Percentiles rank a stretch among this genome's conserved stretches.
These are phyloP conservation scores for Leptosphaerulina australis DNA, from an alignment of 2,329 filamentous ascomycete genomes.

Conservation along the genomic window DNA sequence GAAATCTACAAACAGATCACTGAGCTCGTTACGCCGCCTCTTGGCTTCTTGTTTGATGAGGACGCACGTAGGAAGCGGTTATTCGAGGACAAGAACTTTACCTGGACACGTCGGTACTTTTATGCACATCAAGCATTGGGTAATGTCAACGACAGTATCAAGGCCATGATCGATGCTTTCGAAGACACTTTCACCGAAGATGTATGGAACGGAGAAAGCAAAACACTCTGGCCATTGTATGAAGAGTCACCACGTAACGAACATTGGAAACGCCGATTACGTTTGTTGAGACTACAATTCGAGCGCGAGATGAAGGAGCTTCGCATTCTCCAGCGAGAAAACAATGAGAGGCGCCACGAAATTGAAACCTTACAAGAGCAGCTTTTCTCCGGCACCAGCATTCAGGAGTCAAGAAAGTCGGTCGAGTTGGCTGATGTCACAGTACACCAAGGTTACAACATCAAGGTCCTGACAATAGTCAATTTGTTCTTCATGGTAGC, in stretches of 20 bases:
- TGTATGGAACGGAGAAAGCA: slow-evolving; percentile 63
- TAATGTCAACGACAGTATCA: slow-evolving; percentile 65
- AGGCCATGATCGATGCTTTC: slow-evolving; percentile 63
- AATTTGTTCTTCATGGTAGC: slow-evolving; percentile 63
- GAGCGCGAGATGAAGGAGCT: slow-evolving; percentile 60
- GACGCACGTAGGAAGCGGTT: slow-evolving; percentile 63
- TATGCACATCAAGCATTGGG: slow-evolving; percentile 67
- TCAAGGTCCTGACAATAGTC: slow-evolving; percentile 63
- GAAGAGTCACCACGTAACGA: slow-evolving; percentile 55
- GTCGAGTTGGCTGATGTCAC: slow-evolving; percentile 62
- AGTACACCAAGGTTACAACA: slow-evolving; percentile 65
- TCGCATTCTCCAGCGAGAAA: slow-evolving; percentile 56
- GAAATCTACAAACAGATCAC: slow-evolving; percentile 64
- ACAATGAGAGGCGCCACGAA: slow-evolving; percentile 61
- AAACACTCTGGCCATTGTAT: slow-evolving; percentile 62
- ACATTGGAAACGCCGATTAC: slow-evolving; percentile 59
- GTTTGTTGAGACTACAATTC: slow-evolving; percentile 55
- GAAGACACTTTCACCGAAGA: slow-evolving; percentile 63
- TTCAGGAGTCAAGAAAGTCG: slow-evolving; percentile 65
- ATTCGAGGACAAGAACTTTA: slow-evolving; percentile 67
- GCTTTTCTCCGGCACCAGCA: slow-evolving; percentile 67
- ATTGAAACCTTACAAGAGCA: slow-evolving; percentile 65
- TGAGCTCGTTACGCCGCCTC: slow-evolving; percentile 64
- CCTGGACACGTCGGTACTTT: slow-evolving; percentile 66
- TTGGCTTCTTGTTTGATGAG: slow-evolving; percentile 65